Percentiles rank a stretch among this genome's conserved stretches.
Evolutionary conservation across 2,329 filamentous ascomycete species (phyloP).

Genomic region (Zymoseptoria passerinii): DNA sequence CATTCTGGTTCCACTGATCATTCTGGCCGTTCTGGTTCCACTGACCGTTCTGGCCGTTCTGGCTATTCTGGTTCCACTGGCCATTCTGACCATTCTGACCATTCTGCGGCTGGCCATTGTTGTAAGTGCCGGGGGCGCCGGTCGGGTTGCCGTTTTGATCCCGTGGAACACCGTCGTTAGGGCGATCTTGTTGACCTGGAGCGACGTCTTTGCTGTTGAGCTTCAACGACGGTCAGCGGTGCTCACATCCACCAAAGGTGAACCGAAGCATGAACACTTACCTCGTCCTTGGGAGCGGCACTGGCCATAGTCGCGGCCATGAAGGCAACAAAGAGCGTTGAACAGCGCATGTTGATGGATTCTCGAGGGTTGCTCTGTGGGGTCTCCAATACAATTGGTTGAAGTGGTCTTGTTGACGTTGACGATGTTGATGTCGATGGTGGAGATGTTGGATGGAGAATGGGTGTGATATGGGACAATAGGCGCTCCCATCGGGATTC

Average conservation of each 20-base stretch:
- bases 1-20: not conserved
- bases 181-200: slow-evolving; percentile 2
- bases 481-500: not conserved
- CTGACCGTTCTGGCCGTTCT: not conserved
- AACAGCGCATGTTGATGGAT: slow-evolving; percentile 7
- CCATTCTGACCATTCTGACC: not conserved
- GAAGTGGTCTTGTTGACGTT: not conserved
- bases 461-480: not conserved
- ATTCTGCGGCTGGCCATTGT: not conserved
- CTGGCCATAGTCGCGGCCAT: slow-evolving; percentile 9
- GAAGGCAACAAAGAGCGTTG: slow-evolving; percentile 5
- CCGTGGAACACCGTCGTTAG: slow-evolving; percentile 2
- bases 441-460: not conserved
- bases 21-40: slow-evolving; percentile 1
- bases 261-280: slow-evolving; percentile 7
- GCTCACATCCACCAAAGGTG: not conserved
- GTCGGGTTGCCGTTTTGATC: slow-evolving; percentile 1
- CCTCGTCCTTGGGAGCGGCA: slow-evolving; percentile 7
- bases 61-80: not conserved
- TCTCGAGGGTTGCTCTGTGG: not conserved
- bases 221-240: not conserved
- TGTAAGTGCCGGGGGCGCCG: not conserved
- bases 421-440: not conserved
- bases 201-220: slow-evolving; percentile 1
- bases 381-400: no score